Conservation (phyloP, 116 monocot genomes). For the Dioscorea cayenensis region DNA sequence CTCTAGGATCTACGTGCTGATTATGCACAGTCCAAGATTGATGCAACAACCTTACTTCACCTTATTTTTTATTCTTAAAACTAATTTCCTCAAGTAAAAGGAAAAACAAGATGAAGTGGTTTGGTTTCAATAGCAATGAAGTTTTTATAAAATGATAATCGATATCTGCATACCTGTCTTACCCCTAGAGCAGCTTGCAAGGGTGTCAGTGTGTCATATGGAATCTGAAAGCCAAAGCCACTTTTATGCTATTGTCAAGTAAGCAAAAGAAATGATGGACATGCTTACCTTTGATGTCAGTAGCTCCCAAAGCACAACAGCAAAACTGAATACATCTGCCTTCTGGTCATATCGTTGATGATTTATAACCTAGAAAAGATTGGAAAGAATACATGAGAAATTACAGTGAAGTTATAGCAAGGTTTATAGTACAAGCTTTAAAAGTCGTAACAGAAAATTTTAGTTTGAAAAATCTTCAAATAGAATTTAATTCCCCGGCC, state of each 20-base stretch:
- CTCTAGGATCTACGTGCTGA: neutral
- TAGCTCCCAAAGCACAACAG: conserved; percentile 39
- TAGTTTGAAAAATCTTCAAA: neutral
- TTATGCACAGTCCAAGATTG: neutral
- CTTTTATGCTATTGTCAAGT: neutral
- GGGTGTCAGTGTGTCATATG: conserved; percentile 39
- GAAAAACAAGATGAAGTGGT: too few species aligned
- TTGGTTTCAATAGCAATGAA: too few species aligned
- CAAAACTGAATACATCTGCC: conserved; percentile 44
- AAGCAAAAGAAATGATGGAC: too few species aligned
- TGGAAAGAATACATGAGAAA: neutral
- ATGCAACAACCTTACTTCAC: neutral
- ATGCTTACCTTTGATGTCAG: conserved; percentile 30
- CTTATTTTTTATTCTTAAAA: neutral
- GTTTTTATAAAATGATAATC: too few species aligned
- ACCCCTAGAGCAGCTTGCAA: conserved; percentile 98
- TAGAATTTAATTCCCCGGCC: too few species aligned
- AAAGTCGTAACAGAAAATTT: neutral
- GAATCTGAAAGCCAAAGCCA: conserved; percentile 26
- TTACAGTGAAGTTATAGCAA: neutral
- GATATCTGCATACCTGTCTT: conserved; percentile 57
- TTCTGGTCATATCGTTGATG: conserved; percentile 38
- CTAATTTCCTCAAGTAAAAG: neutral
- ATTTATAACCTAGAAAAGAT: conserved; percentile 31
- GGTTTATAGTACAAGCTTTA: neutral